phyloP scores from a whole-genome alignment of 2,329 filamentous ascomycete genomes.

The Colletotrichum tropicicola region DNA sequence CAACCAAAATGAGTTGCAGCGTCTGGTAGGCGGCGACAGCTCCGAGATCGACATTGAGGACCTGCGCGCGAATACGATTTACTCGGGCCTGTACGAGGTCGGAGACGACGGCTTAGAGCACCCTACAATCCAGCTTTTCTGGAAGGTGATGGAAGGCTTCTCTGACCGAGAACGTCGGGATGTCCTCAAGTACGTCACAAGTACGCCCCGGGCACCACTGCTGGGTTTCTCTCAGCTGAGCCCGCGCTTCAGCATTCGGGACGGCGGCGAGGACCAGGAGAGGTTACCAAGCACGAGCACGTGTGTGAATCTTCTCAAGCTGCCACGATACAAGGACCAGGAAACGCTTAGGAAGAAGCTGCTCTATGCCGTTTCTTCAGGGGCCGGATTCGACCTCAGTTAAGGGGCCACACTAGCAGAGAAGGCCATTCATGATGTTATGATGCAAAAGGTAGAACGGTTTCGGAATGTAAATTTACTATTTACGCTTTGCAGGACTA shows the following conservation, averaged over 20 bases:
- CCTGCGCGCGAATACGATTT: constrained; percentile 82
- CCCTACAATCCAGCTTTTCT: constrained; percentile 86
- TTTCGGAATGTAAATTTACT: neutral
- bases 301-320: constrained; percentile 92
- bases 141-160: constrained; percentile 84
- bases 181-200: constrained; percentile 95
- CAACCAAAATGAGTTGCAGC: constrained; percentile 94
- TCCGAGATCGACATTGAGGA: constrained; percentile 89
- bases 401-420: constrained; percentile 42
- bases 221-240: constrained; percentile 88
- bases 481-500: neutral
- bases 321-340: constrained; percentile 81
- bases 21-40: constrained; percentile 87
- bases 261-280: constrained; percentile 78
- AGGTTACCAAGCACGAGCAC: constrained; percentile 93
- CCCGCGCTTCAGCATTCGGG: constrained; percentile 88
- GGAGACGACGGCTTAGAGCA: constrained; percentile 92
- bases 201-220: constrained; percentile 88
- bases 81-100: constrained; percentile 87
- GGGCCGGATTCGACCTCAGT: constrained; percentile 90
- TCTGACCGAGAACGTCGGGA: constrained; percentile 81
- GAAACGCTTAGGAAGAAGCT: constrained; percentile 78
- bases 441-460: constrained; percentile 8
- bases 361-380: constrained; percentile 87
- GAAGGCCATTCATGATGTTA: constrained; percentile 18